Evolutionary conservation across 208 protist species (phyloP).

Genomic region (Acanthamoeba triangularis): DNA sequence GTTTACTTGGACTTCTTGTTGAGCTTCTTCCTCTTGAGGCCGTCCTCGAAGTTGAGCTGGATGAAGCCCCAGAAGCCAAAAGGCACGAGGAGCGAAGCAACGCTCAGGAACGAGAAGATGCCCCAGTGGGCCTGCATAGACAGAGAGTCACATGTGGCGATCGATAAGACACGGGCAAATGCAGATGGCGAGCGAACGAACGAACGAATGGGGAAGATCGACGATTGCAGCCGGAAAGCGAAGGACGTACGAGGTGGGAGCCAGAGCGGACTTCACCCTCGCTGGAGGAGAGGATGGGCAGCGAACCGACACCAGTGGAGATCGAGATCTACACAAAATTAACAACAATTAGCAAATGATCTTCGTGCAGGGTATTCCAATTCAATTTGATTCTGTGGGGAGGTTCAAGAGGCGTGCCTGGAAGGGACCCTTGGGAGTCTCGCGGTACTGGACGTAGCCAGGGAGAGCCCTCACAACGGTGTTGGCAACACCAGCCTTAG

Average conservation of each 20-base stretch:
- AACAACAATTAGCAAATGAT: background rate
- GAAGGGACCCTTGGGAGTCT: constrained; percentile 39
- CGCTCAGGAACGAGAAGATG: constrained; percentile 48
- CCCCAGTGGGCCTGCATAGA: constrained; percentile 39
- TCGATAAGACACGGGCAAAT: background rate
- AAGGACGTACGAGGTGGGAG: constrained; percentile 21
- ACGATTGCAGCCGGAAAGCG: background rate
- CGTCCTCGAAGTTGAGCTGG: constrained; percentile 73
- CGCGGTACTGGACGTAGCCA: constrained; percentile 32
- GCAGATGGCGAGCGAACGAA: too few relatives aligned
- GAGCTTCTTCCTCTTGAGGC: constrained; percentile 56
- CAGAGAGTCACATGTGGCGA: too few relatives aligned
- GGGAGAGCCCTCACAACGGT: constrained; percentile 4
- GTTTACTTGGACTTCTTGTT: constrained; percentile 18
- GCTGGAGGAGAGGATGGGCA: constrained; percentile 34
- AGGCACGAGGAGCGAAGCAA: constrained; percentile 40
- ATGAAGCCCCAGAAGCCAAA: constrained; percentile 68
- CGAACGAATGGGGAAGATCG: background rate
- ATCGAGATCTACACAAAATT: background rate
- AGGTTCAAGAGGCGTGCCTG: background rate
- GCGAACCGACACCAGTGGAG: constrained; percentile 33
- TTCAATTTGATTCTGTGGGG: background rate
- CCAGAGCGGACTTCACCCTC: constrained; percentile 28
- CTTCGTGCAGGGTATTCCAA: too few relatives aligned
- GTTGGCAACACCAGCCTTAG: constrained; percentile 52